phyloP scores from a whole-genome alignment of 768 basidiomycete species.

The Ephemerocybe angulata region DNA sequence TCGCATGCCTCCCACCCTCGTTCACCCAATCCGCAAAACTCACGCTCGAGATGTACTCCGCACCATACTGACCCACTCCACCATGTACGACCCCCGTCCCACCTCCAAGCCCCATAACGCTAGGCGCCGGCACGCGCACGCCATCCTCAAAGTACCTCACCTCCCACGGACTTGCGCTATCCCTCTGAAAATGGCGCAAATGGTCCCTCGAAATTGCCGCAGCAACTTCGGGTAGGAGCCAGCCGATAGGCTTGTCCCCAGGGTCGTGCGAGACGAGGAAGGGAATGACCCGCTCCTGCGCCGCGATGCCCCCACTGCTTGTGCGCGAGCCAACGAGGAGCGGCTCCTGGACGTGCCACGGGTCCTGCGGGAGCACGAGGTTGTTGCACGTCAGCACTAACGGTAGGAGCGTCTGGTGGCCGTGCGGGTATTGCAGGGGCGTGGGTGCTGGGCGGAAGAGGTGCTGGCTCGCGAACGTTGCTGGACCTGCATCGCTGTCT shows the following conservation, averaged over 20 bases:
- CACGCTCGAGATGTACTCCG: constrained; percentile 11
- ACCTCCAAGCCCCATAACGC: neutral
- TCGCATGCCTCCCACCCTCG: constrained; percentile 27
- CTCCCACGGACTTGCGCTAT: constrained; percentile 26
- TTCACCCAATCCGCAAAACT: constrained; percentile 35
- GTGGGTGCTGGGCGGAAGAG: constrained; percentile 7
- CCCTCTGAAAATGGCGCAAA: constrained; percentile 25
- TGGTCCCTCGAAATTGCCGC: constrained; percentile 28
- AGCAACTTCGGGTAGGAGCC: constrained; percentile 26
- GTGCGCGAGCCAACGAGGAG: constrained; percentile 8
- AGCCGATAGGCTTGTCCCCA: constrained; percentile 21
- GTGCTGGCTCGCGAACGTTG: neutral
- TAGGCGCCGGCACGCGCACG: neutral
- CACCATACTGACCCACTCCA: neutral
- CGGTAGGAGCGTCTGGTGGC: constrained; percentile 24
- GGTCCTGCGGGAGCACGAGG: constrained; percentile 20
- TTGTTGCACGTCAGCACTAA: constrained; percentile 26
- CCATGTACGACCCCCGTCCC: constrained; percentile 11
- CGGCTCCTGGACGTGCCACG: constrained; percentile 1
- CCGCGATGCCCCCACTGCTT: constrained; percentile 2
- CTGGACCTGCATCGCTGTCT: neutral
- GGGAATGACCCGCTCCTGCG: constrained; percentile 23
- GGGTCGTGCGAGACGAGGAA: constrained; percentile 24
- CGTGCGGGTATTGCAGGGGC: constrained; percentile 20
- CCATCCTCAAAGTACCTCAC: constrained; percentile 18